These are phyloP conservation scores for Solanum aculeatissimum DNA, from an alignment of 305 asterid species.

Conservation along the genomic window DNA sequence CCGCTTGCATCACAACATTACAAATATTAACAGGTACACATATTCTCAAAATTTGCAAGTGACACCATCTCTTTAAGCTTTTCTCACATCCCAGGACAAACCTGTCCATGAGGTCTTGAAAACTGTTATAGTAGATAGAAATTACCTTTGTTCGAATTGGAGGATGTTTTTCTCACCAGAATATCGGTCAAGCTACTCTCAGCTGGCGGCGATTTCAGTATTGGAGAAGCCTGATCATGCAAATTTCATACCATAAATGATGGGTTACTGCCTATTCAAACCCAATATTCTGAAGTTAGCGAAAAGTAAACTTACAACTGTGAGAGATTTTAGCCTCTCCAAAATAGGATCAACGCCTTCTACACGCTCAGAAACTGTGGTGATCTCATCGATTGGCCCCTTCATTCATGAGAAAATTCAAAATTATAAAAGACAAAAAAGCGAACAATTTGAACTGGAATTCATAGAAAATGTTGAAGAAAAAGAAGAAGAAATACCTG, in stretches of 20 bases:
- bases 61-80: not conserved
- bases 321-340: slow-evolving; percentile 67
- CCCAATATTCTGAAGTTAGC: not conserved
- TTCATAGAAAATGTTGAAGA: not conserved
- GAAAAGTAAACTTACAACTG: slow-evolving; percentile 38
- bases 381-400: slow-evolving; percentile 55
- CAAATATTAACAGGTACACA: not conserved
- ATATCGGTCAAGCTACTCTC: slow-evolving; percentile 86
- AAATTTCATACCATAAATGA: not conserved
- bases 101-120: not conserved
- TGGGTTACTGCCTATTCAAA: not conserved
- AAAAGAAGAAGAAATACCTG: slow-evolving; percentile 20
- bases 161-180: slow-evolving; percentile 52
- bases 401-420: not conserved
- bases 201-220: slow-evolving; percentile 56
- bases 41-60: not conserved
- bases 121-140: not conserved
- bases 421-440: not conserved
- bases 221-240: slow-evolving; percentile 47
- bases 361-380: slow-evolving; percentile 53
- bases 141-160: slow-evolving; percentile 58
- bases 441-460: not conserved
- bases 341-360: slow-evolving; percentile 56
- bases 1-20: not conserved
- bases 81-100: not conserved